Evolutionary conservation across 305 asterid genomes (phyloP).

Genomic region (Lippia alba): DNA sequence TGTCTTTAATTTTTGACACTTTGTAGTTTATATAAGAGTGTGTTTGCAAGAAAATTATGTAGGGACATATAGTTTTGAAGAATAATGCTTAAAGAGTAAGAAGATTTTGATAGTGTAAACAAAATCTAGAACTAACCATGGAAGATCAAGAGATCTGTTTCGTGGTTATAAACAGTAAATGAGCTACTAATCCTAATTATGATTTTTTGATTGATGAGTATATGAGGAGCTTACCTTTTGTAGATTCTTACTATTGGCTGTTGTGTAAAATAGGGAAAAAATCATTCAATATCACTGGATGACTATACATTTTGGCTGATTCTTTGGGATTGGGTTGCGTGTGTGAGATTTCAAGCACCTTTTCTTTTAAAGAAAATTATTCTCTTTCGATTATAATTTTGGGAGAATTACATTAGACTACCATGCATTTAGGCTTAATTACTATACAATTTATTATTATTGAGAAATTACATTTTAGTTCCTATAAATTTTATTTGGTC

Average conservation of each 20-base stretch:
- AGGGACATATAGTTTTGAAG: background rate
- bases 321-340: background rate
- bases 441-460: no score
- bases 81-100: background rate
- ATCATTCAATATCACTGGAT: conserved; percentile 13
- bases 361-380: no score
- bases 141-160: conserved; percentile 10
- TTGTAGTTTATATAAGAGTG: background rate
- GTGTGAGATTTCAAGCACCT: no score
- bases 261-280: conserved; percentile 1
- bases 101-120: conserved; percentile 11
- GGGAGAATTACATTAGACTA: no score
- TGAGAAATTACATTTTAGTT: no score
- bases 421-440: no score
- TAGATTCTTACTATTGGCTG: background rate
- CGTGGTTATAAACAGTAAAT: conserved; percentile 16
- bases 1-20: background rate
- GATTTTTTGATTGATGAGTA: conserved; percentile 18
- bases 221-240: background rate
- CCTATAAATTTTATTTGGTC: no score
- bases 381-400: no score
- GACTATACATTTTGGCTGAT: background rate
- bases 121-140: conserved; percentile 33
- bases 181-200: background rate
- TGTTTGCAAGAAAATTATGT: no score